Evolutionary conservation across 371 early-diverging fungal species (phyloP).

Genomic region (Circinella umbellata): DNA sequence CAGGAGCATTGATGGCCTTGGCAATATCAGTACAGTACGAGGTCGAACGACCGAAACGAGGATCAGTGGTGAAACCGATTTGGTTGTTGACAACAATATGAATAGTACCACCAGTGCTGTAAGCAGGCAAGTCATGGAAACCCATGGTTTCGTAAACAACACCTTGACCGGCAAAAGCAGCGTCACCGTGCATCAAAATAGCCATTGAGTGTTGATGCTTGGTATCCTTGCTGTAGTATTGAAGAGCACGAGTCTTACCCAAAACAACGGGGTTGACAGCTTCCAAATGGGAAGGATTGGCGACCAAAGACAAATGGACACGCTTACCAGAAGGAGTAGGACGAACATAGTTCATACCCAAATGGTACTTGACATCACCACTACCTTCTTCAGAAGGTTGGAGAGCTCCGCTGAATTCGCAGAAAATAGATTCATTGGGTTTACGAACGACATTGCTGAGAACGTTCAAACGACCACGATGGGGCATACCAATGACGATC

Average conservation of each 20-base stretch:
- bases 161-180: slow-evolving; percentile 97
- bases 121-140: slow-evolving; percentile 92
- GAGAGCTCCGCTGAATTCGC: slow-evolving; percentile 87
- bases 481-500: slow-evolving; percentile 98
- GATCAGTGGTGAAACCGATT: slow-evolving; percentile 98
- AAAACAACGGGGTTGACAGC: slow-evolving; percentile 97
- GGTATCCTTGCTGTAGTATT: slow-evolving; percentile 89
- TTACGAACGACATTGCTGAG: slow-evolving; percentile 97
- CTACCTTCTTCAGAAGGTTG: slow-evolving; percentile 90
- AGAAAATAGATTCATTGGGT: slow-evolving; percentile 97
- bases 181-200: slow-evolving; percentile 96
- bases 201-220: slow-evolving; percentile 85
- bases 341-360: slow-evolving; percentile 96
- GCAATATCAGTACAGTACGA: slow-evolving; percentile 98
- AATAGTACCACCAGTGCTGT: slow-evolving; percentile 95
- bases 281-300: slow-evolving; percentile 98
- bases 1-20: slow-evolving; percentile 94
- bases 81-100: slow-evolving; percentile 99
- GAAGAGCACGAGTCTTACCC: slow-evolving; percentile 95
- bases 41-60: slow-evolving; percentile 93
- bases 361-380: slow-evolving; percentile 98
- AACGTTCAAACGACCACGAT: slow-evolving; percentile 97
- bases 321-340: slow-evolving; percentile 95
- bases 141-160: slow-evolving; percentile 97
- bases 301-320: slow-evolving; percentile 93